Percentiles rank a stretch among this genome's conserved stretches.
Conservation (phyloP, 306 rosid species). For the Argentina anserina region DNA sequence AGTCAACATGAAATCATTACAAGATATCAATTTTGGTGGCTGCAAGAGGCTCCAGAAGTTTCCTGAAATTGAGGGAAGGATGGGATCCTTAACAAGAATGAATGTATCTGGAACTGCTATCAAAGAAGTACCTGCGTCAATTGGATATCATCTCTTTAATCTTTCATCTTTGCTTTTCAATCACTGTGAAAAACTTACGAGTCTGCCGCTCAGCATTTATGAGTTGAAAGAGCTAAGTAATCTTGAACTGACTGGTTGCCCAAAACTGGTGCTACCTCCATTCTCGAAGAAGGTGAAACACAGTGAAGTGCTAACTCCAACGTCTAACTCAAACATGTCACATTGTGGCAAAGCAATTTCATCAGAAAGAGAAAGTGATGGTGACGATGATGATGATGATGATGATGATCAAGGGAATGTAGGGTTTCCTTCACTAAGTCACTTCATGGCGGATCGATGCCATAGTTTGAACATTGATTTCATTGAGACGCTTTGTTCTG, state of each 20-base stretch:
- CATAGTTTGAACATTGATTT: background rate
- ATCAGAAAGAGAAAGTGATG: background rate
- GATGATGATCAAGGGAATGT: background rate
- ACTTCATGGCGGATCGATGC: accelerated
- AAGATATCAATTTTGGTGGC: background rate
- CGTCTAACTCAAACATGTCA: background rate
- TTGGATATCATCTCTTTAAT: background rate
- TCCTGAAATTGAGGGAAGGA: background rate
- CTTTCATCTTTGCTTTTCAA: accelerated
- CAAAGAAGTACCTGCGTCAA: background rate
- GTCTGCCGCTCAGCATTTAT: background rate
- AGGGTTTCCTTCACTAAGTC: background rate
- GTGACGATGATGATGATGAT: background rate
- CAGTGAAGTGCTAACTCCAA: background rate
- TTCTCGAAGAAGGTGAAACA: background rate
- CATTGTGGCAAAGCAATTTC: background rate
- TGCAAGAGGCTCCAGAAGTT: background rate
- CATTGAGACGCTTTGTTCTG: background rate
- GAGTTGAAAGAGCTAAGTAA: background rate
- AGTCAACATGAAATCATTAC: background rate
- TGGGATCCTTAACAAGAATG: background rate
- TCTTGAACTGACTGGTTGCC: background rate
- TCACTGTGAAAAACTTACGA: background rate
- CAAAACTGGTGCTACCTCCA: background rate
- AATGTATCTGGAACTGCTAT: background rate